phyloP scores from a whole-genome alignment of 2,329 filamentous ascomycete species.

The Nemania sp. region DNA sequence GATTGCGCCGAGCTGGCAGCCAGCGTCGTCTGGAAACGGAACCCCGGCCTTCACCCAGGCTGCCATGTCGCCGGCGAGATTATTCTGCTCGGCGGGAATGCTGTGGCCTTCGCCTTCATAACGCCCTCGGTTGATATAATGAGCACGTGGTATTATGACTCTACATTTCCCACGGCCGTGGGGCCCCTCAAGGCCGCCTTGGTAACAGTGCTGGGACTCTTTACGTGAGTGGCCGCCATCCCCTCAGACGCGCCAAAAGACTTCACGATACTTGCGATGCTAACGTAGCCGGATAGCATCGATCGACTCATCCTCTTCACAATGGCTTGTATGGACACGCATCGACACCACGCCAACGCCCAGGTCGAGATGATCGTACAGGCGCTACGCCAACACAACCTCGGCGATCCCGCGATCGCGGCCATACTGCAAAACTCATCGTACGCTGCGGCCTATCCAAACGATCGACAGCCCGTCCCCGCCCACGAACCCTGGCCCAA shows the following conservation, averaged over 20 bases:
- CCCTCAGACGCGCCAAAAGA: not conserved
- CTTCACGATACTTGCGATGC: not conserved
- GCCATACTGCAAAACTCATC: constrained; percentile 8
- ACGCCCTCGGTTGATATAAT: not conserved
- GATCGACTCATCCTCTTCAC: constrained; percentile 20
- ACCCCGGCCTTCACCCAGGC: constrained; percentile 19
- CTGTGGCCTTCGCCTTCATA: constrained; percentile 17
- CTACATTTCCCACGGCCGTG: not conserved
- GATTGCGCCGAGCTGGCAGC: constrained; percentile 5
- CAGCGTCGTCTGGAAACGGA: constrained; percentile 13
- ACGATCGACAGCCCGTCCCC: not conserved
- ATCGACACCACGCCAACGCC: constrained; percentile 12
- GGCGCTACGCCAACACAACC: constrained; percentile 16
- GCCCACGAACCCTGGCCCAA: not conserved
- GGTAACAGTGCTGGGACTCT: constrained; percentile 5
- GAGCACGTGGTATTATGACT: not conserved
- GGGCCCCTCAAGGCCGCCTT: not conserved
- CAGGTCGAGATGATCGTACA: constrained; percentile 18
- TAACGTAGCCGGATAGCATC: constrained; percentile 4
- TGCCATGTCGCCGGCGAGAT: constrained; percentile 22
- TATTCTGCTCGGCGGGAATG: constrained; percentile 14
- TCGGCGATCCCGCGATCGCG: constrained; percentile 6
- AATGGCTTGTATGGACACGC: constrained; percentile 19
- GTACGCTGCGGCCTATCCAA: not conserved
- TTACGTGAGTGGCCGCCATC: constrained; percentile 9